Conservation (phyloP, 805 yeast genomes). For the Metschnikowia chrysomelidarum region DNA sequence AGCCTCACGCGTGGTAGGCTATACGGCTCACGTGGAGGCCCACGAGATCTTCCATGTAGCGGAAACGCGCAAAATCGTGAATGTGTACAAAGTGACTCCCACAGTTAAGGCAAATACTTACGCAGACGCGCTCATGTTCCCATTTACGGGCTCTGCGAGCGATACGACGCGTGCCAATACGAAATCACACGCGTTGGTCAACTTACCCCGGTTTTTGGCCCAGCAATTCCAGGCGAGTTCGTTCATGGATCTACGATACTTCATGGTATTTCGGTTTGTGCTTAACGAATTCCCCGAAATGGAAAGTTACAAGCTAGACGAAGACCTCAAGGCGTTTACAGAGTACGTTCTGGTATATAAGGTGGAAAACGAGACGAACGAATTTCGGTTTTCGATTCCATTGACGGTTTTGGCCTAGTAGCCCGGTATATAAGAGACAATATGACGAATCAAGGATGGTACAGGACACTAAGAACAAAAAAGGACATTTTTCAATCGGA, state of each 20-base stretch:
- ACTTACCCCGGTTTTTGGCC: slow-evolving; percentile 31
- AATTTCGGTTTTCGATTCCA: slow-evolving; percentile 18
- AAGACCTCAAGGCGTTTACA: slow-evolving; percentile 13
- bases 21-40: slow-evolving; percentile 37
- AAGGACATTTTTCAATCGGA: too few species aligned
- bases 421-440: too few species aligned
- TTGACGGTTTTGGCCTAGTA: slow-evolving; percentile 16
- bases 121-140: slow-evolving; percentile 27
- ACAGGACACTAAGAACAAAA: too few species aligned
- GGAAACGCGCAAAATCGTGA: slow-evolving; percentile 16
- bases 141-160: slow-evolving; percentile 2
- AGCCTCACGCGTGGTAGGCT: slow-evolving; percentile 31
- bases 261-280: slow-evolving; percentile 36
- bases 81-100: slow-evolving; percentile 36
- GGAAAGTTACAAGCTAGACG: slow-evolving; percentile 9
- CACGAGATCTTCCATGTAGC: slow-evolving; percentile 34
- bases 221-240: slow-evolving; percentile 37
- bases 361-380: slow-evolving; percentile 15
- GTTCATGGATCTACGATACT: slow-evolving; percentile 37
- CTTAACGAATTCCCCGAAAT: slow-evolving; percentile 25
- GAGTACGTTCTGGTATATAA: slow-evolving; percentile 16
- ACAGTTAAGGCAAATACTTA: slow-evolving; percentile 32
- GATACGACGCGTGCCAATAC: slow-evolving; percentile 16
- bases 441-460: too few species aligned
- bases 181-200: slow-evolving; percentile 12